These are phyloP conservation scores for Pistacia integerrima DNA, from an alignment of 345 rosid species.

Conservation along the genomic window DNA sequence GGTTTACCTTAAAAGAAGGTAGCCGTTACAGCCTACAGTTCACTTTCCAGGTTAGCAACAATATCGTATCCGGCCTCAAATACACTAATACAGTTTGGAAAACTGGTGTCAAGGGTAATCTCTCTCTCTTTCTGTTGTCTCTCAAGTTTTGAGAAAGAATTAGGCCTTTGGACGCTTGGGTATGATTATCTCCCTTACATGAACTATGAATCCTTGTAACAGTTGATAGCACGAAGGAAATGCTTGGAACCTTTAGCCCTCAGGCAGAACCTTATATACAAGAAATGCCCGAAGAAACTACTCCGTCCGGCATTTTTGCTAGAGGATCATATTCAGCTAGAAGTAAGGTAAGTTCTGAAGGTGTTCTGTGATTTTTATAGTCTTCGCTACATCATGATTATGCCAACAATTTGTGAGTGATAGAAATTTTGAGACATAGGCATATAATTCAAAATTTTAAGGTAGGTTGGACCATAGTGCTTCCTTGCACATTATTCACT, in stretches of 20 bases:
- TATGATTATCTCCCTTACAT: neutral
- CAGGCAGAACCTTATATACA: constrained; percentile 80
- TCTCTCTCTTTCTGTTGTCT: neutral
- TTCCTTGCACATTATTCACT: neutral
- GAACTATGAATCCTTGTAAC: constrained; percentile 9
- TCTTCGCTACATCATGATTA: neutral
- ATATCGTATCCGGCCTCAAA: constrained; percentile 86
- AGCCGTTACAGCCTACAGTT: constrained; percentile 68
- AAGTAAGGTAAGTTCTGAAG: constrained; percentile 56
- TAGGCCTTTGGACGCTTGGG: neutral
- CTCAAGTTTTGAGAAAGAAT: neutral
- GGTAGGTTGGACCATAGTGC: too few relatives aligned
- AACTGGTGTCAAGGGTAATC: constrained; percentile 65
- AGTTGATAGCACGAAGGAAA: constrained; percentile 87
- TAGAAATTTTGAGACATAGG: too few relatives aligned
- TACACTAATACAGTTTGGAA: constrained; percentile 85
- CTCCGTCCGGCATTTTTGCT: constrained; percentile 89
- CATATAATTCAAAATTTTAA: too few relatives aligned
- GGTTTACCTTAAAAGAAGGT: constrained; percentile 94
- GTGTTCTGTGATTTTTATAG: constrained; percentile 1
- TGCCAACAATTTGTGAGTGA: too few relatives aligned
- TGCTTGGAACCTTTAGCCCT: constrained; percentile 96
- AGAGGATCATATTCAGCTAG: constrained; percentile 86
- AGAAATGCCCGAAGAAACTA: constrained; percentile 77
- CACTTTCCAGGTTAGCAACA: constrained; percentile 73